phyloP scores from a whole-genome alignment of 2,329 filamentous ascomycete genomes.

The Fusarium acutatum region DNA sequence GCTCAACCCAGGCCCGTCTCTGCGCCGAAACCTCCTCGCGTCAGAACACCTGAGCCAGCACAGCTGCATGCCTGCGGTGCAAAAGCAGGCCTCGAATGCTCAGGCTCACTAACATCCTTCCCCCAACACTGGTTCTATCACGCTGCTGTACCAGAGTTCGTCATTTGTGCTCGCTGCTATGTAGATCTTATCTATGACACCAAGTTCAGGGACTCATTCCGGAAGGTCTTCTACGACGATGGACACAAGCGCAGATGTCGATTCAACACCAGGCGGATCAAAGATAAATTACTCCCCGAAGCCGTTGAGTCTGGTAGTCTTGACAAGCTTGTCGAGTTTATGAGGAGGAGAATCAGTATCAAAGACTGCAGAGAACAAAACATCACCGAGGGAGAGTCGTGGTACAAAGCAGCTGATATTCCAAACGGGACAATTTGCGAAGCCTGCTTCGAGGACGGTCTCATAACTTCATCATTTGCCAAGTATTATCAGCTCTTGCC shows the following conservation, averaged over 20 bases:
- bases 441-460: slow-evolving; percentile 50
- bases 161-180: slow-evolving; percentile 52
- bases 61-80: slow-evolving; percentile 20
- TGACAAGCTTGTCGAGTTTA: slow-evolving; percentile 41
- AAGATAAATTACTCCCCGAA: slow-evolving; percentile 43
- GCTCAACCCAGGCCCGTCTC: not conserved
- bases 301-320: slow-evolving; percentile 43
- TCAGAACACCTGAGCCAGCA: slow-evolving; percentile 23
- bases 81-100: slow-evolving; percentile 40
- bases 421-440: slow-evolving; percentile 49
- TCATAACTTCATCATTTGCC: slow-evolving; percentile 43
- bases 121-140: slow-evolving; percentile 51
- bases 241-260: slow-evolving; percentile 44
- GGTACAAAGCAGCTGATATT: slow-evolving; percentile 48
- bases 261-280: slow-evolving; percentile 47
- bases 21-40: slow-evolving; percentile 9
- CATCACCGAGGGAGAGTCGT: slow-evolving; percentile 30
- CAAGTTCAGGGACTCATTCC: slow-evolving; percentile 42
- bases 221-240: slow-evolving; percentile 29
- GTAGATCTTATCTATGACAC: slow-evolving; percentile 48
- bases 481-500: slow-evolving; percentile 39
- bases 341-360: slow-evolving; percentile 37
- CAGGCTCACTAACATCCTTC: slow-evolving; percentile 35
- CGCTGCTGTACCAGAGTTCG: slow-evolving; percentile 41
- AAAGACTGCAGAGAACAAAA: slow-evolving; percentile 25